Evolutionary conservation across 2,329 filamentous ascomycete species (phyloP).

Genomic region (Chaetomiaceae sp.): DNA sequence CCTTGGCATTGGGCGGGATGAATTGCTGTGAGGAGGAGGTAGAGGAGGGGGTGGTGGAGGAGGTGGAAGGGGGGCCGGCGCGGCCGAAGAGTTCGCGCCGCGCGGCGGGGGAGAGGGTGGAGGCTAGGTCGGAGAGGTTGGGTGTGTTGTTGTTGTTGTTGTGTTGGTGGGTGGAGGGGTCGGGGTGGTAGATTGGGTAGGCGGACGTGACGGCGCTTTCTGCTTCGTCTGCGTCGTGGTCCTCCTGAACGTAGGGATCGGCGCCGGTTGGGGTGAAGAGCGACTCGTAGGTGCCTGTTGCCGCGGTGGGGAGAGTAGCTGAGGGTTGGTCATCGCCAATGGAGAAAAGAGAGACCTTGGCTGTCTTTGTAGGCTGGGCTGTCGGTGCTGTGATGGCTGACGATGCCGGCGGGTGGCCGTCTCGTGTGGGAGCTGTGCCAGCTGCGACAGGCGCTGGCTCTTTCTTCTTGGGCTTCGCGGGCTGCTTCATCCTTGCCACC

Average conservation of each 20-base stretch:
- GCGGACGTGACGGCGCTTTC: constrained; percentile 27
- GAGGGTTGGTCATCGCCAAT: constrained; percentile 40
- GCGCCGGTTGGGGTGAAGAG: constrained; percentile 38
- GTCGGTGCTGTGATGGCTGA: not conserved
- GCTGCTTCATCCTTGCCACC: constrained; percentile 58
- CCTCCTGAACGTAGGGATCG: constrained; percentile 14
- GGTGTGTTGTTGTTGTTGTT: constrained; percentile 38
- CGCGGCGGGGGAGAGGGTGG: constrained; percentile 67
- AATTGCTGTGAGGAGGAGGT: constrained; percentile 5
- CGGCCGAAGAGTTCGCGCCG: constrained; percentile 79
- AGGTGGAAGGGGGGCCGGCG: not conserved
- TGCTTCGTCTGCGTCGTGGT: constrained; percentile 25
- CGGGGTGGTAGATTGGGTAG: constrained; percentile 14
- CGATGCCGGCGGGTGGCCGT: constrained; percentile 14
- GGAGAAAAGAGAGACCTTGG: constrained; percentile 66
- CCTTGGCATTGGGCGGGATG: constrained; percentile 45
- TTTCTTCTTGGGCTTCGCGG: constrained; percentile 59
- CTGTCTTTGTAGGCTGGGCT: constrained; percentile 33
- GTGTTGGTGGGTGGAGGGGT: constrained; percentile 31
- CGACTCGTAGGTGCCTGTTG: constrained; percentile 42
- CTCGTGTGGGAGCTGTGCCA: constrained; percentile 15
- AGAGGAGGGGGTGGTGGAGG: not conserved
- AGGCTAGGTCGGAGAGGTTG: constrained; percentile 62
- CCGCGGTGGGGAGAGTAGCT: constrained; percentile 21
- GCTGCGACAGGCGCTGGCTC: constrained; percentile 22